Percentiles rank a stretch among this genome's conserved stretches.
phyloP scores from a whole-genome alignment of 1,139 yeast species.

The Scheffersomyces quercinus region DNA sequence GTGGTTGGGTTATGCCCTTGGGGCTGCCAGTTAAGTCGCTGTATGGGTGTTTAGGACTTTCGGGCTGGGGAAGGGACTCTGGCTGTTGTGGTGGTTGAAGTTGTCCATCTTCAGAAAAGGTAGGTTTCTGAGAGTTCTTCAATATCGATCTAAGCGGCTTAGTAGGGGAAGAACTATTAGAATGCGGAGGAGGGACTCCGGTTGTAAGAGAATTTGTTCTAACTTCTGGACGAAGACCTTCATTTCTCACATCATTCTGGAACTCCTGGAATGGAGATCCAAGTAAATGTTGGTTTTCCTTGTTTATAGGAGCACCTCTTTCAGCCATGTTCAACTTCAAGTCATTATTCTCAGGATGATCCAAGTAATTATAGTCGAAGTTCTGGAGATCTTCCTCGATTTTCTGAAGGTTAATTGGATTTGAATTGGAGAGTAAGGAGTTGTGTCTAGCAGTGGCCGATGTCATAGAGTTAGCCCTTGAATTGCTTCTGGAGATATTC shows the following conservation, averaged over 20 bases:
- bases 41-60: conserved; percentile 9
- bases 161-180: conserved; percentile 1
- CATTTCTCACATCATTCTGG: background rate
- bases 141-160: conserved; percentile 40
- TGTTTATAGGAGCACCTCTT: background rate
- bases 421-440: conserved; percentile 22
- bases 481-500: conserved; percentile 39
- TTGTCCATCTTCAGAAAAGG: conserved; percentile 9
- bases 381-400: conserved; percentile 49
- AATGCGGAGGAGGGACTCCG: background rate
- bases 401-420: conserved; percentile 30
- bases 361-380: conserved; percentile 41
- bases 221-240: background rate
- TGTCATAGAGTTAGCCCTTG: conserved; percentile 35
- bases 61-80: background rate
- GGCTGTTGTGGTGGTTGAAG: background rate
- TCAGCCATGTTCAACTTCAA: conserved; percentile 5
- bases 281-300: background rate
- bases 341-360: conserved; percentile 1
- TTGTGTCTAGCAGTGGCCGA: conserved; percentile 17
- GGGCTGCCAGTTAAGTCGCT: conserved; percentile 6
- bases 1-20: conserved; percentile 1
- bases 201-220: background rate
- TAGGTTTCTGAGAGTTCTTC: conserved; percentile 23
- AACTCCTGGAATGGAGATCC: background rate